Conservation (phyloP, 1,284 basidiomycete species). For the Moesziomyces sp. region DNA sequence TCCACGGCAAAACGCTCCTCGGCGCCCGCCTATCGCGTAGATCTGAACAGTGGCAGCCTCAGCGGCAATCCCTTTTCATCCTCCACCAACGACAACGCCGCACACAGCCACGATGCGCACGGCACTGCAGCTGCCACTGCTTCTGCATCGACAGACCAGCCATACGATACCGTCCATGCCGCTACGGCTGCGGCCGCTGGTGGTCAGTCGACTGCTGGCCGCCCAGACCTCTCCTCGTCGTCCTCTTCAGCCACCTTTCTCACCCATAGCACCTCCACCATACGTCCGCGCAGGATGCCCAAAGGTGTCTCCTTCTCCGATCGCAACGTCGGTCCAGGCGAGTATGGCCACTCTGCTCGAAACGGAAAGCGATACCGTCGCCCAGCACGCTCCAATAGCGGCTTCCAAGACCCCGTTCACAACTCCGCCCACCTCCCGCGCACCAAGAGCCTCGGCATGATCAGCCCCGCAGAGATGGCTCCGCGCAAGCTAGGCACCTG, state of each 20-base stretch:
- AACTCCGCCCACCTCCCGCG: slow-evolving; percentile 22
- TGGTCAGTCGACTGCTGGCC: too few species aligned
- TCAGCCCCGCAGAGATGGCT: slow-evolving; percentile 48
- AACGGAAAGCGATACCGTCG: slow-evolving; percentile 23
- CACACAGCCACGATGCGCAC: slow-evolving; percentile 15
- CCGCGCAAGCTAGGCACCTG: slow-evolving; percentile 66
- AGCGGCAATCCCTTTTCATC: slow-evolving; percentile 30
- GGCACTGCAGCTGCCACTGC: slow-evolving; percentile 4
- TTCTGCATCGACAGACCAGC: not conserved
- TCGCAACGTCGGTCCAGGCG: slow-evolving; percentile 35
- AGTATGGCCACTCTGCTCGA: slow-evolving; percentile 24
- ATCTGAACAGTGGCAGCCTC: slow-evolving; percentile 38
- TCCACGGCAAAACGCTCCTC: slow-evolving; percentile 11
- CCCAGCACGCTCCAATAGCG: slow-evolving; percentile 41
- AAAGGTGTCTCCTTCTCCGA: slow-evolving; percentile 55
- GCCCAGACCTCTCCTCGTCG: too few species aligned
- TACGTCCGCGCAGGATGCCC: slow-evolving; percentile 22
- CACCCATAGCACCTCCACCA: slow-evolving; percentile 19
- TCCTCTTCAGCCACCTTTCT: slow-evolving; percentile 4
- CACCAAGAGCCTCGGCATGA: slow-evolving; percentile 54
- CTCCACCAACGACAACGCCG: not conserved
- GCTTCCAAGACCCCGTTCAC: slow-evolving; percentile 22
- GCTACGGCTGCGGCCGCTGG: not conserved
- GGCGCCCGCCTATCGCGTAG: slow-evolving; percentile 27
- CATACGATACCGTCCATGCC: not conserved